Percentiles rank a stretch among this genome's conserved stretches.
phyloP scores from a whole-genome alignment of 192 early-diverging fungal genomes.

The Allomyces arbusculus region DNA sequence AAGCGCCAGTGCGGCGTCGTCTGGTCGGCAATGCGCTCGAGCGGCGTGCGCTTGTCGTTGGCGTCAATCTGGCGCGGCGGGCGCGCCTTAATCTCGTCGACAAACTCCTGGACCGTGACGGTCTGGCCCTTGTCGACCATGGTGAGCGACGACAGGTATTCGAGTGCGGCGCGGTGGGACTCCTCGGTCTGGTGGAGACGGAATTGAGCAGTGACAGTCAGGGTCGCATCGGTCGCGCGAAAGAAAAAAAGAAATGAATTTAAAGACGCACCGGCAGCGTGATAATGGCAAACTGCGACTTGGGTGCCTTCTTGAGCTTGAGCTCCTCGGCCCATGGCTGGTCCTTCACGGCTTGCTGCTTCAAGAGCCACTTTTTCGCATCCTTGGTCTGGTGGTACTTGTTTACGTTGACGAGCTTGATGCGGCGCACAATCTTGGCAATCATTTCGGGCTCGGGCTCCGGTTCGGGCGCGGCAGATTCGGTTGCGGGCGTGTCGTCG shows the following conservation, averaged over 20 bases:
- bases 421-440: not conserved
- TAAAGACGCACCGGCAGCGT: not conserved
- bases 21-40: not conserved
- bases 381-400: constrained; percentile 13
- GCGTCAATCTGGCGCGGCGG: not conserved
- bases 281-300: not conserved
- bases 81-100: not conserved
- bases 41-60: not conserved
- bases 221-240: too few relatives aligned
- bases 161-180: not conserved
- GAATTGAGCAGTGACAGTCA: not conserved
- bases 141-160: not conserved
- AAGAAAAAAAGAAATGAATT: not conserved
- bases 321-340: not conserved
- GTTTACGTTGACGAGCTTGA: constrained; percentile 5
- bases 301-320: not conserved
- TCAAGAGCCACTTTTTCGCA: constrained; percentile 3
- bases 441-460: too few relatives aligned
- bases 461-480: not conserved
- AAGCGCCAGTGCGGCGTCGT: constrained; percentile 2
- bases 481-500: not conserved
- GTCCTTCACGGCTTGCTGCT: not conserved
- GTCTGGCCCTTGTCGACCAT: not conserved
- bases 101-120: not conserved
- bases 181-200: not conserved